Conservation (phyloP, 768 basidiomycete species). For the Sistotremastrum niveocremeum region DNA sequence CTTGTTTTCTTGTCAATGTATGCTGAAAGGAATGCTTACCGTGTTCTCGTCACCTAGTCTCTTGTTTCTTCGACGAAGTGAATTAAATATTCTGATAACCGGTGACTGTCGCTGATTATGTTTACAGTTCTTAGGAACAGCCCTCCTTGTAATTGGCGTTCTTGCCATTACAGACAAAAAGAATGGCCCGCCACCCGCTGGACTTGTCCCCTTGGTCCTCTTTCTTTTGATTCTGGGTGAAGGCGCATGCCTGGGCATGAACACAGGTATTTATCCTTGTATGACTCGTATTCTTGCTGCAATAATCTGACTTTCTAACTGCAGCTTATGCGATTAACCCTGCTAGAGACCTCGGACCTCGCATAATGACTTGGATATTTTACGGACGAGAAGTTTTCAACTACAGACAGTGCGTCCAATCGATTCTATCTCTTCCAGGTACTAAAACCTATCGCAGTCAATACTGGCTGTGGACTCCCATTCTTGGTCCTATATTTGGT, state of each 20-base stretch:
- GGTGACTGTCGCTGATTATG: background rate
- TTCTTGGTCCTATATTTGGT: conserved; percentile 46
- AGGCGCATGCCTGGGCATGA: conserved; percentile 42
- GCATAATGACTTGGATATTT: conserved; percentile 55
- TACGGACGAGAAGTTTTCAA: conserved; percentile 44
- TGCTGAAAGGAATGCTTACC: too few species aligned
- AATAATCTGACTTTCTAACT: background rate
- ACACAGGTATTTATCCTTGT: conserved; percentile 25
- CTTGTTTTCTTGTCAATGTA: too few species aligned
- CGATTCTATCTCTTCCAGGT: background rate
- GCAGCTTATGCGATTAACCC: conserved; percentile 52
- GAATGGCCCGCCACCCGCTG: conserved; percentile 33
- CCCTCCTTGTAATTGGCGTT: conserved; percentile 39
- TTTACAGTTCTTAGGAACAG: conserved; percentile 39
- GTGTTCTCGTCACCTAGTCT: conserved; percentile 12
- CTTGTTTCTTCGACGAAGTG: conserved; percentile 34
- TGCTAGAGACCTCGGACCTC: conserved; percentile 59
- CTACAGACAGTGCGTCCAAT: conserved; percentile 24
- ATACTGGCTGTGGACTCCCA: conserved; percentile 64
- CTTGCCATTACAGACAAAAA: conserved; percentile 39
- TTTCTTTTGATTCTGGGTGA: conserved; percentile 50
- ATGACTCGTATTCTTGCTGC: background rate
- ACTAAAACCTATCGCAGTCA: conserved; percentile 26
- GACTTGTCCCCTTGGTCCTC: conserved; percentile 39
- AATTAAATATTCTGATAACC: background rate